phyloP scores from a whole-genome alignment of 2,329 filamentous ascomycete species.

The Microcyclospora tardicrescens region DNA sequence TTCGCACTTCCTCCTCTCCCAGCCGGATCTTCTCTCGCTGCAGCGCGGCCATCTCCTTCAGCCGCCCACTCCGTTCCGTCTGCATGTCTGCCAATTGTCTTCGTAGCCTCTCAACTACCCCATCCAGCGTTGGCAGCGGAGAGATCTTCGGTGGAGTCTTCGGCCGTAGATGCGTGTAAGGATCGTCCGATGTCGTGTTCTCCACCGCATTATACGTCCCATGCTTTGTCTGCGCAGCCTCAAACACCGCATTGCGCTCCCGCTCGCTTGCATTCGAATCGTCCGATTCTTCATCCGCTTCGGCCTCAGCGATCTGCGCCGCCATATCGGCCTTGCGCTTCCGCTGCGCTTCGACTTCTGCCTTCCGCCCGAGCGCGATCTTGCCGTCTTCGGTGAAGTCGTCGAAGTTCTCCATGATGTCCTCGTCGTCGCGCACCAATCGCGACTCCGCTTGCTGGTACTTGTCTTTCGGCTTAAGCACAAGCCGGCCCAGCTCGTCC shows the following conservation, averaged over 20 bases:
- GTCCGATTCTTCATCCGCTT: slow-evolving; percentile 30
- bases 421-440: slow-evolving; percentile 74
- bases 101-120: slow-evolving; percentile 52
- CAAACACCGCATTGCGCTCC: slow-evolving; percentile 64
- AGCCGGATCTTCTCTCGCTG: slow-evolving; percentile 58
- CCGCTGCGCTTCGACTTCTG: slow-evolving; percentile 56
- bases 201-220: slow-evolving; percentile 54
- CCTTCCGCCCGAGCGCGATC: slow-evolving; percentile 64
- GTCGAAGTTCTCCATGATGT: slow-evolving; percentile 86
- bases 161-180: slow-evolving; percentile 26
- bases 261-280: slow-evolving; percentile 47
- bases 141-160: slow-evolving; percentile 61
- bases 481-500: slow-evolving; percentile 31
- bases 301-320: slow-evolving; percentile 63
- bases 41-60: slow-evolving; percentile 51
- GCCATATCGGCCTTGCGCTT: slow-evolving; percentile 60
- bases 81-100: slow-evolving; percentile 51
- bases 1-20: slow-evolving; percentile 56
- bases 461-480: slow-evolving; percentile 46
- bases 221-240: slow-evolving; percentile 70
- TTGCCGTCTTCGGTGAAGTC: slow-evolving; percentile 61
- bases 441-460: slow-evolving; percentile 48
- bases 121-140: slow-evolving; percentile 60
- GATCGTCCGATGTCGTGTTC: slow-evolving; percentile 7
- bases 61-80: slow-evolving; percentile 42